Evolutionary conservation across 768 basidiomycete genomes (phyloP).

Genomic region (Kwoniella heveanensis): DNA sequence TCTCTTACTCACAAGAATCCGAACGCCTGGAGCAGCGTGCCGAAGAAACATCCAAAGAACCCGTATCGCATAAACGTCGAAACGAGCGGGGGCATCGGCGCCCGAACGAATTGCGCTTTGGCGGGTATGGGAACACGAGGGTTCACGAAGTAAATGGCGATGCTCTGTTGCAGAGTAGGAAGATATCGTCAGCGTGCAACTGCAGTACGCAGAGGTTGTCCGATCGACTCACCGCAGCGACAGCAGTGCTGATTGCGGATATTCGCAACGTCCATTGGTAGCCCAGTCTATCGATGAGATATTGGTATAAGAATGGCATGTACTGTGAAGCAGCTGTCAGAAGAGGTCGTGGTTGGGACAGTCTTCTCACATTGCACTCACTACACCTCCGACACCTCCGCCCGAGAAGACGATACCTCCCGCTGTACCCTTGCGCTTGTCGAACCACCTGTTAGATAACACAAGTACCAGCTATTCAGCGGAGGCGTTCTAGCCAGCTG

Average conservation of each 20-base stretch:
- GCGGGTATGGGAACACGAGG: constrained; percentile 34
- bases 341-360: too few relatives aligned
- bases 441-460: constrained; percentile 29
- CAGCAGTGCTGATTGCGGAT: constrained; percentile 21
- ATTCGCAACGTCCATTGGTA: constrained; percentile 29
- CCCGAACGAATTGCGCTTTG: constrained; percentile 5
- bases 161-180: constrained; percentile 10
- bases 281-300: constrained; percentile 21
- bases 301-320: constrained; percentile 29
- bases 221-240: constrained; percentile 19
- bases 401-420: constrained; percentile 34
- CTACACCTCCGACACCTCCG: constrained; percentile 34
- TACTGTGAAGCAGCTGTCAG: constrained; percentile 23
- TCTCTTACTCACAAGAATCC: constrained; percentile 35
- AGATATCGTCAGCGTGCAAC: too few relatives aligned
- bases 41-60: constrained; percentile 28
- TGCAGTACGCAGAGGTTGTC: too few relatives aligned
- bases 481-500: neutral
- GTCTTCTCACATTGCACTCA: constrained; percentile 8
- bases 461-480: neutral
- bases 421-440: constrained; percentile 27
- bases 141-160: constrained; percentile 30
- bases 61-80: constrained; percentile 24
- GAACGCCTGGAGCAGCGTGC: constrained; percentile 30
- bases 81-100: constrained; percentile 26